Base-by-base conservation (phyloP, 352 stramenopile genomes). In the Aphanomyces cochlioides region DNA sequence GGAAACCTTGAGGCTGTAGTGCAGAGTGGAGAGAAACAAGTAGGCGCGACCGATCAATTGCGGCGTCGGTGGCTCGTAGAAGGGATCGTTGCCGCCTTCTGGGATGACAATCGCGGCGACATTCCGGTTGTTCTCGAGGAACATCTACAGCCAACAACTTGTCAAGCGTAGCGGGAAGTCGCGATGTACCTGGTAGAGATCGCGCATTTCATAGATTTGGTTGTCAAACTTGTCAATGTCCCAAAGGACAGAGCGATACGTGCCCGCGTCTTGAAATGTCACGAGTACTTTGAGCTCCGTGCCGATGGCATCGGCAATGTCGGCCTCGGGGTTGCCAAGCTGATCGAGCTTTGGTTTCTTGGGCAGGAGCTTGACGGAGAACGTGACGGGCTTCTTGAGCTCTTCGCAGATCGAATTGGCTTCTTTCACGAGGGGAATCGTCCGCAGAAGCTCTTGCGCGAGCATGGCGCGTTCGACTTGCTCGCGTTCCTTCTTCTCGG, bases 391-490 rank as follows among this genome's bases (percentile, higher is more conserved):
- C 47, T 87, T 89, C 38, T 88, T 77, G 0, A 96, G 73, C 61
- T 94, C 88, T 3, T 95, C 85, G 5, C 85, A 80, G 36, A 94
- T 93, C 13, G 87, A 88, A 71, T 95, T 95, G 21, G 88, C 88
- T 75, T 96, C 89, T 41, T 93, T 89, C 28, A 96, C 75, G 1
- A 95, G 72, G 2, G 87, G 87, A 39, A 96, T 92, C 0, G 83
- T 85, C 15, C 82, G 74, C 13, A 96, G 65, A 4, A 96, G 66
- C n/a, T 90, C 75, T 39, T 95, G 83, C 47, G 95, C 88, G n/a
- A 96, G 91, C 21, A 80, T 77, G 5, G 79, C 72, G 8, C 84
- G 77, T 63, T 96, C 85, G 1, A 80, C 21, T 21, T 84, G 77
- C 50, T 96, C 88, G 8, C 86, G 79, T 17, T 94, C 86, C 48